Conservation (phyloP, 148 eudicot species). For the Fagopyrum homotropicum region DNA sequence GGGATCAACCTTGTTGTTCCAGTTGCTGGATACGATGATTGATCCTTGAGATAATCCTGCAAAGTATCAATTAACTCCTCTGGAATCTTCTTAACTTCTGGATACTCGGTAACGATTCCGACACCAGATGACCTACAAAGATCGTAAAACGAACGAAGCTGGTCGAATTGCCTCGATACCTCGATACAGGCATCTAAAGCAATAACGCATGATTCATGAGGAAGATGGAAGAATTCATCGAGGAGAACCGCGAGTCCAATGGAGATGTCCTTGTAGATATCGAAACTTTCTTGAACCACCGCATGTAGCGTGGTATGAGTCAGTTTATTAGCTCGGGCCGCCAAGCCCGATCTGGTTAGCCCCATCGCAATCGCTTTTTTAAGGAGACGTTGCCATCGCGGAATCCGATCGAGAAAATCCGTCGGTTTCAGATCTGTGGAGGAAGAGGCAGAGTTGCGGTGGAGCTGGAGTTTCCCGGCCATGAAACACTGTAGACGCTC, state of each 20-base stretch:
- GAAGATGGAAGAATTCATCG: conserved; percentile 58
- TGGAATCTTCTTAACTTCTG: conserved; percentile 57
- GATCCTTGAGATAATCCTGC: conserved; percentile 57
- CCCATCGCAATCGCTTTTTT: conserved; percentile 58
- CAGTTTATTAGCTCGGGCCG: conserved; percentile 29
- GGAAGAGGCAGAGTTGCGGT: background rate
- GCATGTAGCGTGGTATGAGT: conserved; percentile 44
- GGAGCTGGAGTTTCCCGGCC: conserved; percentile 4
- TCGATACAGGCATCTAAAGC: conserved; percentile 46
- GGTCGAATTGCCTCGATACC: conserved; percentile 67
- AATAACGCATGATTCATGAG: conserved; percentile 36
- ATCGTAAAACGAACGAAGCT: conserved; percentile 52
- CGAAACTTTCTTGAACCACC: conserved; percentile 57
- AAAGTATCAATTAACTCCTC: conserved; percentile 55
- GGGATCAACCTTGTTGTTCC: background rate
- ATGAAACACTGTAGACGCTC: conserved; percentile 34
- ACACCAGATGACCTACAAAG: conserved; percentile 51
- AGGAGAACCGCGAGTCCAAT: conserved; percentile 47
- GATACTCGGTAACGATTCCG: conserved; percentile 58
- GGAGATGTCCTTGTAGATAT: conserved; percentile 48
- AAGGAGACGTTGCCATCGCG: conserved; percentile 54
- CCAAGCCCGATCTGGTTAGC: conserved; percentile 26
- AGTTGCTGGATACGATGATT: background rate
- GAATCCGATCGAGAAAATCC: conserved; percentile 41
- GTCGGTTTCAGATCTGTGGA: conserved; percentile 24